Evolutionary conservation across 345 rosid species (phyloP).

Genomic region (Salix viminalis): DNA sequence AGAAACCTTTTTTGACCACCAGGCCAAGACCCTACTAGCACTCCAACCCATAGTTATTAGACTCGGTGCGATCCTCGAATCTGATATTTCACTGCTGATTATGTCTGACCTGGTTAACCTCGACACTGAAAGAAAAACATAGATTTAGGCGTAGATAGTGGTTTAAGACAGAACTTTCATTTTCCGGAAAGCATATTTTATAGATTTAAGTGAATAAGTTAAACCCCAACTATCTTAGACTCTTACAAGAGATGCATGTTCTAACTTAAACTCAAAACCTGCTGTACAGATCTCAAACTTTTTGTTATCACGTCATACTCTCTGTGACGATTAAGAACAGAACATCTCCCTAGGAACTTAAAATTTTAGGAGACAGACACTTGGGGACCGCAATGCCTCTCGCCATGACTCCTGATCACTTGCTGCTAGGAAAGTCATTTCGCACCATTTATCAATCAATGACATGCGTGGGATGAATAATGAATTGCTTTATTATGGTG

Average conservation of each 20-base stretch:
- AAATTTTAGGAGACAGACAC: background rate
- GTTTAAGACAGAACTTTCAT: too few relatives aligned
- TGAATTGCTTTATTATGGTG: background rate
- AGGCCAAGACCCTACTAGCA: too few relatives aligned
- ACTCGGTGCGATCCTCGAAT: too few relatives aligned
- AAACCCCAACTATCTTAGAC: fast-evolving
- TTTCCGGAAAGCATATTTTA: too few relatives aligned
- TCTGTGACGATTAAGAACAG: background rate
- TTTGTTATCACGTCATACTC: too few relatives aligned
- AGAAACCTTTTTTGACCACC: too few relatives aligned
- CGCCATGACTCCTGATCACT: background rate
- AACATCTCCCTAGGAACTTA: background rate
- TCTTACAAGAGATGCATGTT: too few relatives aligned
- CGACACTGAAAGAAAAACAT: background rate
- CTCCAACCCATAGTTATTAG: background rate
- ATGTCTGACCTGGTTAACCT: too few relatives aligned
- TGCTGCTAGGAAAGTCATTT: background rate
- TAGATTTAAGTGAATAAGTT: fast-evolving
- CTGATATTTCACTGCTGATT: too few relatives aligned
- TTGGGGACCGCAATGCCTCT: too few relatives aligned
- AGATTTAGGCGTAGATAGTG: background rate
- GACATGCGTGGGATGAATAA: background rate
- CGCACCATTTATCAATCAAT: background rate
- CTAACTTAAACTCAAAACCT: too few relatives aligned
- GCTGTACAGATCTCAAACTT: fast-evolving